Percentiles rank a stretch among this genome's conserved stretches.
phyloP scores from a whole-genome alignment of 1,284 basidiomycete genomes.

The Ceratobasidium sp. region DNA sequence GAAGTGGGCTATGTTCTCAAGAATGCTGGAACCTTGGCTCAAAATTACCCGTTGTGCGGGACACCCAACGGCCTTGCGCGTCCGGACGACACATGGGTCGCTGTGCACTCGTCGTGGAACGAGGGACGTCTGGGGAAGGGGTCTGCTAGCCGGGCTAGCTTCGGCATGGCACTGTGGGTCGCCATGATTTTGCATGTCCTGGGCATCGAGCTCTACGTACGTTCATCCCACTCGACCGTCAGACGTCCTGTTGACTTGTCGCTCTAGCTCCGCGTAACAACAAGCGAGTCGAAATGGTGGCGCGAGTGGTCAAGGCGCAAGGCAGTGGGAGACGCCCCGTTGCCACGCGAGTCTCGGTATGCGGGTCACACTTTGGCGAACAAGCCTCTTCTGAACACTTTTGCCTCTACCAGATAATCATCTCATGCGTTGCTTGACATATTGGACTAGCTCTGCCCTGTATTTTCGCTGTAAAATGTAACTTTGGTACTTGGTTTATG shows the following conservation, averaged over 20 bases:
- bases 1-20: conserved; percentile 43
- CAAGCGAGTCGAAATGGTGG: conserved; percentile 21
- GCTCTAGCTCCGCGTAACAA: conserved; percentile 15
- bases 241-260: background rate
- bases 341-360: conserved; percentile 28
- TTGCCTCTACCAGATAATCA: background rate
- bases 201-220: conserved; percentile 48
- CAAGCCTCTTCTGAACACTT: conserved; percentile 35
- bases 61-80: background rate
- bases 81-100: conserved; percentile 22
- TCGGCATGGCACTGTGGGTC: conserved; percentile 47
- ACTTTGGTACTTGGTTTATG: background rate
- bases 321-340: background rate
- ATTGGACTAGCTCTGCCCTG: background rate
- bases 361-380: conserved; percentile 14
- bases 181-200: conserved; percentile 46
- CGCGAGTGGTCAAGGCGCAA: conserved; percentile 29
- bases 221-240: background rate
- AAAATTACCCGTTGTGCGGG: conserved; percentile 40
- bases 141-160: conserved; percentile 43
- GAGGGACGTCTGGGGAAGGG: conserved; percentile 36
- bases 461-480: conserved; percentile 5
- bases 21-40: background rate
- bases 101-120: conserved; percentile 43
- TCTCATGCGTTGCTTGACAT: background rate